These are phyloP conservation scores for Arthrobotrys megalospora DNA, from an alignment of 2,329 filamentous ascomycete genomes.

Conservation along the genomic window DNA sequence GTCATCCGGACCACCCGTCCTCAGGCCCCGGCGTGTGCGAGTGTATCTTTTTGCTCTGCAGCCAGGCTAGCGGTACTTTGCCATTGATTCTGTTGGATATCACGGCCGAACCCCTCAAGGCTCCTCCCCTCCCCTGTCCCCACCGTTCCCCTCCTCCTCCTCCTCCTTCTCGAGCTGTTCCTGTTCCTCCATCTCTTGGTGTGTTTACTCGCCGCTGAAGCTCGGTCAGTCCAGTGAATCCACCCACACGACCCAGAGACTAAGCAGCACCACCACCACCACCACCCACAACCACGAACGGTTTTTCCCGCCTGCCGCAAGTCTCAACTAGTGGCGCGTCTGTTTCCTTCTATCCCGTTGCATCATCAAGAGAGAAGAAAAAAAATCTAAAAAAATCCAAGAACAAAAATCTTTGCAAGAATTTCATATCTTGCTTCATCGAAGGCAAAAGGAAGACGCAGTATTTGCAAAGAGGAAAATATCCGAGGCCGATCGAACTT, in stretches of 20 bases:
- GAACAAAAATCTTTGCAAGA: conserved; percentile 27
- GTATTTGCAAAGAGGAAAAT: conserved; percentile 17
- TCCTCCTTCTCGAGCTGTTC: conserved; percentile 6
- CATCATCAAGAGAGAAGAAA: neutral
- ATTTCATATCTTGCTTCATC: conserved; percentile 35
- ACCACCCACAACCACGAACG: conserved; percentile 32
- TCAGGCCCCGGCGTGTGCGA: conserved; percentile 46
- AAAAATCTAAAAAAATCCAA: neutral
- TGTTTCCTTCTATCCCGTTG: conserved; percentile 27
- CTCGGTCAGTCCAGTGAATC: conserved; percentile 58
- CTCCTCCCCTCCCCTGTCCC: conserved; percentile 17
- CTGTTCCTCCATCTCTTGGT: conserved; percentile 14
- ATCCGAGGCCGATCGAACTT: conserved; percentile 48
- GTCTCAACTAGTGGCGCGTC: conserved; percentile 57
- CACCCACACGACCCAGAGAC: conserved; percentile 33
- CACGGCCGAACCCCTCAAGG: conserved; percentile 48
- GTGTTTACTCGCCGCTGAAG: conserved; percentile 60
- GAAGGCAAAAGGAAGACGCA: conserved; percentile 36
- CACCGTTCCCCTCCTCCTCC: conserved; percentile 27
- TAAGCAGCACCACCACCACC: conserved; percentile 17
- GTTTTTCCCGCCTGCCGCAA: conserved; percentile 42
- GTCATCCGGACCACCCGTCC: conserved; percentile 57
- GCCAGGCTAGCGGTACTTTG: conserved; percentile 33
- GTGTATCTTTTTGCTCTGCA: conserved; percentile 28
- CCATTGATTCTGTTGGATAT: conserved; percentile 40